Base-by-base conservation (phyloP, 305 asterid genomes). In the Fraxinus greggii region DNA sequence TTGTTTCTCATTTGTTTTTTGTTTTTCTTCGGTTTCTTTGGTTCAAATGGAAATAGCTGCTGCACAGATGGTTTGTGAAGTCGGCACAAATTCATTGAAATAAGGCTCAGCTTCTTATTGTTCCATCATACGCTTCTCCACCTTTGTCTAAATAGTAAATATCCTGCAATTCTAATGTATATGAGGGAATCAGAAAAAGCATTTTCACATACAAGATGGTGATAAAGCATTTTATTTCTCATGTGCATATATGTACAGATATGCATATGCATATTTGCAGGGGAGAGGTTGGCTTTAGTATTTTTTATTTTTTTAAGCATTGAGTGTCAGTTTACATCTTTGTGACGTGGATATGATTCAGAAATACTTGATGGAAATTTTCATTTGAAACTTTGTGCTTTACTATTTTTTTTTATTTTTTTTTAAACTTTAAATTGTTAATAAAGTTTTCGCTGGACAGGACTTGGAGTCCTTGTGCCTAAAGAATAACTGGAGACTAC, bases 401-500 rank as follows among this genome's bases (percentile, higher is more conserved):
- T 24, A 61, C 12, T 2, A 0, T 19, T 59, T 23, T 7, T 23
- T n/a, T 36, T 36, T 7, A 7, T 38, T 38, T 8, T 40, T 40
- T 38, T 38, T 33, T 0, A 0, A 0, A 48, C 5, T 1, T 48
- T 3, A 19, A 56, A 56, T 21, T 19, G 67, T 56, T 56, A 19
- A n/a, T 31, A 56, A 10, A 32, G 29, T 35, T 81, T 36, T 69
- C 15, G 51, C 70, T 72, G 61, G 45, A 61, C 84, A 89, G 97
- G 91, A 89, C 78, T 73, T 88, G 89, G 87, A 85, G 85, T 75
- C 65, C 72, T 82, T 72, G 45, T 88, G 93, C 73, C 3, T n/a
- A 40, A 86, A 28, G 76, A 92, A 92, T 77, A 84, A 79, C 75
- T 90, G 93, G 93, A 76, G 72, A 35, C 80, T 82, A 28, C 91